Conservation (phyloP, 768 basidiomycete genomes). For the Rhizopogon roseolus region DNA sequence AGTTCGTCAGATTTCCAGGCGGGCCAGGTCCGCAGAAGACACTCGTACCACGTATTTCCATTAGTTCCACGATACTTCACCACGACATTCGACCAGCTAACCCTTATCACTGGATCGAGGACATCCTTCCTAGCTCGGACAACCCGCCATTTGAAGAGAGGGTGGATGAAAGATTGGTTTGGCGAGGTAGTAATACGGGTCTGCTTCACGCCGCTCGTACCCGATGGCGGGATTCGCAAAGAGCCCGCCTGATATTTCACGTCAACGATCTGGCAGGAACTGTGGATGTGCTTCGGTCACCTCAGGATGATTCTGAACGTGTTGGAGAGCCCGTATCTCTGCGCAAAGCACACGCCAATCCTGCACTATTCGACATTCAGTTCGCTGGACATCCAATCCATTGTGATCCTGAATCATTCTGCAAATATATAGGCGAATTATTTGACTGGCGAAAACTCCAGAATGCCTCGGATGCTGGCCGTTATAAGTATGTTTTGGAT, state of each 20-base stretch:
- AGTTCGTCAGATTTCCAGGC: conserved; percentile 41
- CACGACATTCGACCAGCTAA: conserved; percentile 50
- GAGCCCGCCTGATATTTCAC: conserved; percentile 41
- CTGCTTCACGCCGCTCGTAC: conserved; percentile 36
- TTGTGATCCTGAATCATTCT: conserved; percentile 24
- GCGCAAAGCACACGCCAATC: conserved; percentile 39
- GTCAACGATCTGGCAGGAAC: conserved; percentile 38
- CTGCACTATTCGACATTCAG: conserved; percentile 55
- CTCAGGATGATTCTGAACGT: conserved; percentile 16
- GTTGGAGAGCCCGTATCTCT: conserved; percentile 31
- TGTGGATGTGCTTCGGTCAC: conserved; percentile 32
- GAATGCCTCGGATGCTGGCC: conserved; percentile 41
- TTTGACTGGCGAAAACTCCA: conserved; percentile 50
- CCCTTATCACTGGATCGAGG: conserved; percentile 43
- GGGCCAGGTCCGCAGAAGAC: conserved; percentile 40
- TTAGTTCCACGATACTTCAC: conserved; percentile 45
- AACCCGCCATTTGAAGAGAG: conserved; percentile 67
- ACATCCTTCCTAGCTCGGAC: conserved; percentile 34
- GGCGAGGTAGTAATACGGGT: conserved; percentile 76
- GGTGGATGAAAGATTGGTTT: conserved; percentile 54
- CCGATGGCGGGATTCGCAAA: conserved; percentile 48
- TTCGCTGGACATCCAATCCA: conserved; percentile 33
- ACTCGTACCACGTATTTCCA: conserved; percentile 49
- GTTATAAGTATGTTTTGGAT: conserved; percentile 58
- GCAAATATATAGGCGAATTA: conserved; percentile 36